Conservation (phyloP, 352 stramenopile genomes). For the Thraustochytrium sp. region DNA sequence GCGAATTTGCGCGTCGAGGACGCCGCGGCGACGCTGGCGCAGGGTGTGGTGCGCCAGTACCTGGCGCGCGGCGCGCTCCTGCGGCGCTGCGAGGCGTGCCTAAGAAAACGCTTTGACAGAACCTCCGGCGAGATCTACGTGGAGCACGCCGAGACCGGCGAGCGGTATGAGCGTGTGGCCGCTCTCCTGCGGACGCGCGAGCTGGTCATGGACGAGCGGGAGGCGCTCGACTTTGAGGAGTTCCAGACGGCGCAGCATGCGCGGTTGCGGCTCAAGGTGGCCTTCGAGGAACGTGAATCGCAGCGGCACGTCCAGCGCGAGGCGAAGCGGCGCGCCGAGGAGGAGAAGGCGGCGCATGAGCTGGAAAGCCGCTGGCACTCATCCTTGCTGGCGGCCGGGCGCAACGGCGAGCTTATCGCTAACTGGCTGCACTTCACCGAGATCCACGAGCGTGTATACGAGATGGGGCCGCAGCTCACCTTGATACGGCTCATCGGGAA, state of each 20-base stretch:
- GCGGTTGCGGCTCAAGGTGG: neutral
- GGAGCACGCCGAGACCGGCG: neutral
- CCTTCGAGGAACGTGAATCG: conserved; percentile 11
- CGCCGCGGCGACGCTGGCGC: neutral
- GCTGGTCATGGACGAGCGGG: neutral
- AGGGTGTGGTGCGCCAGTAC: neutral
- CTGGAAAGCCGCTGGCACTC: neutral
- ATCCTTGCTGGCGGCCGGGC: neutral
- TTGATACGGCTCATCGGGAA: conserved; percentile 34
- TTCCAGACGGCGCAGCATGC: neutral
- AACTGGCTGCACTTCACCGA: conserved; percentile 35
- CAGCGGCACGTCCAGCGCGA: neutral
- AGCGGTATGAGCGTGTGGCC: neutral
- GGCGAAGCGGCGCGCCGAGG: neutral
- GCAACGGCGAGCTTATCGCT: conserved; percentile 27
- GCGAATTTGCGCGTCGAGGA: conserved; percentile 29
- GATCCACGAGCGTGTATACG: neutral
- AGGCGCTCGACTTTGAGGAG: neutral
- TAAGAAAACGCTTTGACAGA: neutral
- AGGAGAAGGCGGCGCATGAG: neutral
- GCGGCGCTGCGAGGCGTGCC: neutral
- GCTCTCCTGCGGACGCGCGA: neutral
- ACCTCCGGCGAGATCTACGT: neutral
- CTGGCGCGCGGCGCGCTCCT: neutral
- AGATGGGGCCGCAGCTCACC: conserved; percentile 17